Percentiles rank a stretch among this genome's conserved stretches.
Conservation (phyloP, 352 stramenopile genomes). For the Elongisporangium senticosum region DNA sequence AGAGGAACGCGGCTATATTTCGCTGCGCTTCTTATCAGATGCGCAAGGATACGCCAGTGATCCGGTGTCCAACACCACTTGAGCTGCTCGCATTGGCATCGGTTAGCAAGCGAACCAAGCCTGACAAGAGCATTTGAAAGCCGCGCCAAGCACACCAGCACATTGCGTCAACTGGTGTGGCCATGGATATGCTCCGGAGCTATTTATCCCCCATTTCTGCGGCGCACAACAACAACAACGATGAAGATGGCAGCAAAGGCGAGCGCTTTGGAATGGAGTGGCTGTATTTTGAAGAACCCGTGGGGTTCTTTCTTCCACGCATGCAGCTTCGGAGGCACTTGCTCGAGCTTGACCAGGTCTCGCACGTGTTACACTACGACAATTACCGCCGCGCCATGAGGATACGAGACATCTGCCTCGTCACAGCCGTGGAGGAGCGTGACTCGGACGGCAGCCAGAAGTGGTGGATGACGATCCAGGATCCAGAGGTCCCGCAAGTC, state of each 20-base stretch:
- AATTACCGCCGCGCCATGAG: constrained; percentile 46
- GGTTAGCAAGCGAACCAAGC: neutral
- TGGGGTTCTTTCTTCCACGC: constrained; percentile 36
- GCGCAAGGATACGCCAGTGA: neutral
- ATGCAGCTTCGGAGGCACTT: constrained; percentile 34
- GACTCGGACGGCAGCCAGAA: constrained; percentile 17
- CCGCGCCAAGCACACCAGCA: neutral
- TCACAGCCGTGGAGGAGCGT: constrained; percentile 47
- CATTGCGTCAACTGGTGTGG: neutral
- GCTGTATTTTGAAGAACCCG: constrained; percentile 51
- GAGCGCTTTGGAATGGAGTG: constrained; percentile 33
- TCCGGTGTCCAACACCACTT: neutral
- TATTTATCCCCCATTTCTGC: neutral
- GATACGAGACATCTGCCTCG: constrained; percentile 52
- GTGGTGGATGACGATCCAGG: constrained; percentile 71
- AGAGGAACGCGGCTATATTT: neutral
- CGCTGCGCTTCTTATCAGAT: neutral
- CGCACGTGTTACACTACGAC: constrained; percentile 49
- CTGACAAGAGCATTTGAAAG: neutral
- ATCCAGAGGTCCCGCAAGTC: constrained; percentile 41
- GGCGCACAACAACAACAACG: constrained; percentile 10
- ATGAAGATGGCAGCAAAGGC: constrained; percentile 10
- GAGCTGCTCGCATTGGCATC: no score
- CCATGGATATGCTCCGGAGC: neutral
- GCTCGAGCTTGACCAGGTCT: constrained; percentile 58